Conservation (phyloP, 805 yeast species). For the Scheffersomyces stipitis region DNA sequence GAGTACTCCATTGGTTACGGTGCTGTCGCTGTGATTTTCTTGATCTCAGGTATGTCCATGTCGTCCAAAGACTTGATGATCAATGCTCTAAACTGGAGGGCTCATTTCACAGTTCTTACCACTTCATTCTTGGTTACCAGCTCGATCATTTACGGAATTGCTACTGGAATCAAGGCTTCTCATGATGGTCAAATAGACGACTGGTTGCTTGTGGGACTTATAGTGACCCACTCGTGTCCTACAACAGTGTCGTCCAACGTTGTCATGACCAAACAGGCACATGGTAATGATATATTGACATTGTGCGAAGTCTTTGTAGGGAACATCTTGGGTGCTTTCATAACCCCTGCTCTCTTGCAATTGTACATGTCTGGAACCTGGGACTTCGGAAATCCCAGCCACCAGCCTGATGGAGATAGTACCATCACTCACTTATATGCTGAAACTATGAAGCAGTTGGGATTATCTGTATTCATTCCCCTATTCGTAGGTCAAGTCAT, state of each 20-base stretch:
- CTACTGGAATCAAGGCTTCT: constrained; percentile 62
- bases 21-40: constrained; percentile 82
- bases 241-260: constrained; percentile 92
- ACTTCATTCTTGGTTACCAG: constrained; percentile 72
- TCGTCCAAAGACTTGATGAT: constrained; percentile 56
- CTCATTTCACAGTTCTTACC: constrained; percentile 68
- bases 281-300: constrained; percentile 77
- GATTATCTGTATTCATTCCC: constrained; percentile 81
- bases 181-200: constrained; percentile 57
- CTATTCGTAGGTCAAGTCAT: constrained; percentile 83
- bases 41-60: constrained; percentile 81
- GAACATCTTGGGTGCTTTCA: constrained; percentile 79
- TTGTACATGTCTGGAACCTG: constrained; percentile 62
- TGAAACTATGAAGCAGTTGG: constrained; percentile 84
- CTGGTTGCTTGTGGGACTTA: constrained; percentile 79
- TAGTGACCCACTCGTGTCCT: constrained; percentile 84
- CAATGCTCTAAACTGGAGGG: constrained; percentile 79
- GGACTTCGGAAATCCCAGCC: constrained; percentile 73
- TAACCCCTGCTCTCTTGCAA: constrained; percentile 83
- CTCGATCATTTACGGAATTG: constrained; percentile 70
- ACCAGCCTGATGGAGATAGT: constrained; percentile 46
- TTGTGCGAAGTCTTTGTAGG: constrained; percentile 85
- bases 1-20: constrained; percentile 80
- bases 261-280: constrained; percentile 84
- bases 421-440: constrained; percentile 60